These are phyloP conservation scores for Penicillium diatomitis DNA, from an alignment of 495 filamentous ascomycete species.

Conservation along the genomic window DNA sequence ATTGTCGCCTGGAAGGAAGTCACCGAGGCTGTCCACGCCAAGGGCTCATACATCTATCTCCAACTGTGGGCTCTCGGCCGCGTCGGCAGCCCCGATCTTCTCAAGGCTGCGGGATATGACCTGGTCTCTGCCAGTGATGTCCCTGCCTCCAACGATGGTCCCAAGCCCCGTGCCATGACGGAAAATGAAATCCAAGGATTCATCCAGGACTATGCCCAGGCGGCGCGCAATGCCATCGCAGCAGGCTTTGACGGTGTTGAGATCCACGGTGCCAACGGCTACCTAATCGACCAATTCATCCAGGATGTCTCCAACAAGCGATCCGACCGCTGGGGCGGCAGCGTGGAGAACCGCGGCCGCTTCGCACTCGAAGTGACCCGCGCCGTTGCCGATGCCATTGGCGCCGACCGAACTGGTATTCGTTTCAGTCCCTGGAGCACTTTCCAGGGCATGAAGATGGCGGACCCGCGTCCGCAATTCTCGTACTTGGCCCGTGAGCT, in stretches of 20 bases:
- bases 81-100: constrained; percentile 31
- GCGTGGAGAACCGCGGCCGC: constrained; percentile 57
- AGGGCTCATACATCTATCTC: constrained; percentile 51
- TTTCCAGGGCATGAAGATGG: constrained; percentile 64
- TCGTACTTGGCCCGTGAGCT: constrained; percentile 44
- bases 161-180: constrained; percentile 41
- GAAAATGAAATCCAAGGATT: constrained; percentile 47
- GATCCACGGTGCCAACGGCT: constrained; percentile 66
- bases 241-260: constrained; percentile 76
- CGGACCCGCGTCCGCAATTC: constrained; percentile 55
- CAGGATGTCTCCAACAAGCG: constrained; percentile 55
- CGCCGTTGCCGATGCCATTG: constrained; percentile 55
- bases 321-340: constrained; percentile 61
- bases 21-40: constrained; percentile 57
- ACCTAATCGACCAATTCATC: constrained; percentile 66
- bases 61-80: constrained; percentile 66
- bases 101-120: constrained; percentile 20
- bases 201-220: constrained; percentile 49
- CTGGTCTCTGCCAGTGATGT: constrained; percentile 44
- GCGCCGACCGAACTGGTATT: constrained; percentile 51
- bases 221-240: constrained; percentile 52
- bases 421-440: constrained; percentile 54
- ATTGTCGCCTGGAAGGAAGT: constrained; percentile 52
- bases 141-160: constrained; percentile 23
- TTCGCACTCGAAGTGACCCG: constrained; percentile 56